Evolutionary conservation across 2,329 filamentous ascomycete genomes (phyloP), one percentile per base, ranked within the genome.

Genomic region (Podosphaera aphanis): DNA sequence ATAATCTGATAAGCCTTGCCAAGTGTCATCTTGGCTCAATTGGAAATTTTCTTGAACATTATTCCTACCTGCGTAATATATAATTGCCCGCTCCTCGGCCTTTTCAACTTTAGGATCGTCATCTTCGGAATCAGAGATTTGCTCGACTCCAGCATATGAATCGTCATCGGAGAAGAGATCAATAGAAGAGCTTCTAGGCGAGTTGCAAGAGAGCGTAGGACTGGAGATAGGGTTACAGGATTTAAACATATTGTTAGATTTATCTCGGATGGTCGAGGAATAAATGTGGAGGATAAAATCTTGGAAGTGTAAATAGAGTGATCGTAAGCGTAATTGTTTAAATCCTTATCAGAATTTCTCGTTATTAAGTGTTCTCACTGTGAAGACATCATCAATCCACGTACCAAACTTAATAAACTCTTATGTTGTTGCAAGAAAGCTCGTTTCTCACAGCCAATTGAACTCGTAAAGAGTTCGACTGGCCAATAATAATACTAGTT

Each of bases 81-180:
- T 66, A 50, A 86, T 83, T 53, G 78, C 73, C 60, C 76, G 70
- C 65, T 85, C 82, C 70, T 90, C 83, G 66, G 75, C 70, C 67
- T 77, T 73, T 57, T 80, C 72, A 47, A 88, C 74, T 67, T 82
- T 74, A 52, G 81, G 74, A 60, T 88, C 79, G 59, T 88, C 82
- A 51, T 83, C 78, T 50, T 86, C 82, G 10, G 74, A 78, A 54
- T 86, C 82, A 53, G 73, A 82, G 49, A 92, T 79, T 44, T 84
- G 74, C 57, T 88, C 81, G 49, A 92, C 78, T 33, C 69, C 79
- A 1, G 76, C 80, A 60, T 85, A 84, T 20, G 44, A 38, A 47
- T 74, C 78, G 45, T 70, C 74, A 55, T 70, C 74, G 8, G 72
- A 71, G 5, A 70, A 71, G 5, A 65, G 64, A 25, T 65, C 65